Percentiles rank a stretch among this genome's conserved stretches.
Conservation (phyloP, 2,329 filamentous ascomycete species). For the Penicillium freii region DNA sequence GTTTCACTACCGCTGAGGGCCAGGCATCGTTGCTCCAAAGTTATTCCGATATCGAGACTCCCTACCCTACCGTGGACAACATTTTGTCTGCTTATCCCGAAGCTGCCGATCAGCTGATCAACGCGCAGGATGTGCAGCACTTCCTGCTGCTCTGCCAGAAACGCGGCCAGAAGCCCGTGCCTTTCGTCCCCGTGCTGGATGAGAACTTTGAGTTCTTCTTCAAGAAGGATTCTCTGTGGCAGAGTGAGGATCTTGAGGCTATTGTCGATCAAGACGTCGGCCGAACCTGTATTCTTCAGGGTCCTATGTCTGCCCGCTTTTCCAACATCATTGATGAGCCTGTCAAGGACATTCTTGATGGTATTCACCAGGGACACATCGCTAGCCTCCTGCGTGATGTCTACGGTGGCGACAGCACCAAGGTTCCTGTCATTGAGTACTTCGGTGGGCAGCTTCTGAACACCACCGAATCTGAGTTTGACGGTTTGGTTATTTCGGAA, state of each 20-base stretch:
- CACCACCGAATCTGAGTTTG: conserved; percentile 69
- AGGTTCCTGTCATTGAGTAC: conserved; percentile 86
- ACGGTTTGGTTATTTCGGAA: conserved; percentile 80
- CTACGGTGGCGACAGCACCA: conserved; percentile 69
- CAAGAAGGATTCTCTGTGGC: conserved; percentile 99
- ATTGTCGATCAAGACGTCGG: conserved; percentile 95
- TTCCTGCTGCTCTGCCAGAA: conserved; percentile 91
- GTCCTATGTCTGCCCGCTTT: conserved; percentile 87
- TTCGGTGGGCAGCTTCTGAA: conserved; percentile 84
- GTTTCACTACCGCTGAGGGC: conserved; percentile 72
- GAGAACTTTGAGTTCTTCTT: conserved; percentile 99
- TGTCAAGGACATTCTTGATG: conserved; percentile 89
- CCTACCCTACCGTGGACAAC: conserved; percentile 72
- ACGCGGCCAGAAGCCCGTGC: conserved; percentile 90
- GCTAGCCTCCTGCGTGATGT: conserved; percentile 72
- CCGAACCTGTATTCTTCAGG: conserved; percentile 92
- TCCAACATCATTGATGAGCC: conserved; percentile 89
- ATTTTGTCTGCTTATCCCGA: conserved; percentile 83
- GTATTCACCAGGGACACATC: conserved; percentile 87
- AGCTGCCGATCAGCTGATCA: conserved; percentile 87
- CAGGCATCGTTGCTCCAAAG: conserved; percentile 82
- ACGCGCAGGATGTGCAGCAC: conserved; percentile 96
- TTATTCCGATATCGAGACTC: conserved; percentile 81
- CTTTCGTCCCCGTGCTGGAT: conserved; percentile 92
- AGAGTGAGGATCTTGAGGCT: conserved; percentile 94